Conservation (phyloP, 1,284 basidiomycete genomes). For the Agaricales sp. region DNA sequence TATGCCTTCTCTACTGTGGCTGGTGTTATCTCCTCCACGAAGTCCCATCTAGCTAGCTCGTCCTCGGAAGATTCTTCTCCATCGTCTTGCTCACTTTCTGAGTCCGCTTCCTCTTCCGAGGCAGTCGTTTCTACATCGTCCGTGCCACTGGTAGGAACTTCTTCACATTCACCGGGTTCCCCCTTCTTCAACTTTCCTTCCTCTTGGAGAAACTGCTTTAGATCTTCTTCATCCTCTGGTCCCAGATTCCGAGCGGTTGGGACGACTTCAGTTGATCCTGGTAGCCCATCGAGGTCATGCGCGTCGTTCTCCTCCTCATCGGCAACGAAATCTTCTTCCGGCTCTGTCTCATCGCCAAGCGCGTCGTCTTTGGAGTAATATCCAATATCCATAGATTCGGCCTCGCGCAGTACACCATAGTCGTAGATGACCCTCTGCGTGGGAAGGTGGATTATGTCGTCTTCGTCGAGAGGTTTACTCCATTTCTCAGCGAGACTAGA, state of each 20-base stretch:
- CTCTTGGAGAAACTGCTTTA: constrained; percentile 55
- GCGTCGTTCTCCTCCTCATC: constrained; percentile 22
- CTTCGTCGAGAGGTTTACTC: constrained; percentile 53
- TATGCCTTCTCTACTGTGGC: too few species aligned
- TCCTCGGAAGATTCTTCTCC: constrained; percentile 28
- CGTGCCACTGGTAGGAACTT: constrained; percentile 16
- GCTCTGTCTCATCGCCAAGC: constrained; percentile 17
- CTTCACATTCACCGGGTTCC: constrained; percentile 32
- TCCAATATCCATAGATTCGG: constrained; percentile 34
- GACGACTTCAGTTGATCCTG: constrained; percentile 13
- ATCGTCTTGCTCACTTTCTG: too few species aligned
- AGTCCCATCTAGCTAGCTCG: constrained; percentile 30
- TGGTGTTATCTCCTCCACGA: constrained; percentile 22
- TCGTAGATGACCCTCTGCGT: constrained; percentile 52
- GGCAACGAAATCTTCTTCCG: constrained; percentile 18
- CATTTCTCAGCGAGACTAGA: constrained; percentile 55
- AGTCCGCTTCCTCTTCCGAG: background rate
- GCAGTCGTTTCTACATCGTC: constrained; percentile 9
- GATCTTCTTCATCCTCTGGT: constrained; percentile 51
- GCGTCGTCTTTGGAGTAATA: constrained; percentile 24
- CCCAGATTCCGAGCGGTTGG: constrained; percentile 13
- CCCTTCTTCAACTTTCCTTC: constrained; percentile 39
- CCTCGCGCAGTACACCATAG: constrained; percentile 47
- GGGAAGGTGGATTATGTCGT: constrained; percentile 63
- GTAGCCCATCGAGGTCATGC: constrained; percentile 19